Conservation (phyloP, 805 yeast genomes). For the Lipomyces sp. region DNA sequence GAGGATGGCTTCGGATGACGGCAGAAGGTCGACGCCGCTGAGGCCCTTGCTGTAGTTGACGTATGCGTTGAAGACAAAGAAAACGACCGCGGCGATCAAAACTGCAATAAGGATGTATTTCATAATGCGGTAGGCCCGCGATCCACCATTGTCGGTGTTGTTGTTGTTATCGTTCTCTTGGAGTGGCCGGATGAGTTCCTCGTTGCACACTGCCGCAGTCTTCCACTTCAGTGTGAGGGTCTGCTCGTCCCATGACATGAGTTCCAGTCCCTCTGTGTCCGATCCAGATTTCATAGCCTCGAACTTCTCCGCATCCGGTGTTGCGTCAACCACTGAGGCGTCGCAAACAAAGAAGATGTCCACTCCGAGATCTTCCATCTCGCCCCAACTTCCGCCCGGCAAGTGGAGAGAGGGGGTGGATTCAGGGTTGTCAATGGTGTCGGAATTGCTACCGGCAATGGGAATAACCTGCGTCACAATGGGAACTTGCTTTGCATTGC, state of each 20-base stretch:
- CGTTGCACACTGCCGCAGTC: conserved; percentile 46
- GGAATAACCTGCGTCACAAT: conserved; percentile 62
- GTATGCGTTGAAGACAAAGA: conserved; percentile 62
- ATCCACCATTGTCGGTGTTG: conserved; percentile 35
- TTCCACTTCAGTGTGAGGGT: conserved; percentile 40
- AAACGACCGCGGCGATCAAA: conserved; percentile 13
- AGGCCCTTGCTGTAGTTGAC: conserved; percentile 68
- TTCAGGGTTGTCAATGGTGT: conserved; percentile 4
- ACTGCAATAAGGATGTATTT: conserved; percentile 66
- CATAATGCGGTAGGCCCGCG: conserved; percentile 73
- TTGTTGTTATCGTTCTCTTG: conserved; percentile 34
- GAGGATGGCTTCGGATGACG: conserved; percentile 48
- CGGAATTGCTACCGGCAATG: conserved; percentile 32
- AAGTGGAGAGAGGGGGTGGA: too few species aligned
- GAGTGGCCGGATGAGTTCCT: conserved; percentile 19
- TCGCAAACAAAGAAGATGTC: conserved; percentile 36
- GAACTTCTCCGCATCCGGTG: conserved; percentile 28
- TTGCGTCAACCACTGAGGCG: conserved; percentile 30
- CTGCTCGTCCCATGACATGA: conserved; percentile 35
- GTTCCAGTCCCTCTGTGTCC: conserved; percentile 18
- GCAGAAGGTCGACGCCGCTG: conserved; percentile 52
- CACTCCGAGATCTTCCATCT: conserved; percentile 41
- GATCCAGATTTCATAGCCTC: conserved; percentile 12
- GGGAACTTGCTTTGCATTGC: conserved; percentile 33
- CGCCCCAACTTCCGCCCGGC: conserved; percentile 70